Base-by-base conservation (phyloP, 371 early-diverging fungal genomes). In the Agmasoma carcini region DNA sequence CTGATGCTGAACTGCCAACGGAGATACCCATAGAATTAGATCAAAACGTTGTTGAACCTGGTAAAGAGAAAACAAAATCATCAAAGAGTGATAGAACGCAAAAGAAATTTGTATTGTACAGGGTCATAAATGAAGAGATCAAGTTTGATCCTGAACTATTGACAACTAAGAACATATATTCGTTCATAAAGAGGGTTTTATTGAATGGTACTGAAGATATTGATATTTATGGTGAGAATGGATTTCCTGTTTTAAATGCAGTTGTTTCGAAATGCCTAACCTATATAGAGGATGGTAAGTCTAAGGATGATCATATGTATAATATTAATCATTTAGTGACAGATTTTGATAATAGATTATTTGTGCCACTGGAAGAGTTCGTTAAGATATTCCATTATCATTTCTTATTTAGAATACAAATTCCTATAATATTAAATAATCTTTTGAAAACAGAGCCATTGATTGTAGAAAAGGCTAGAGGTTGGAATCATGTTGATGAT, bases 401-500 rank as follows among this genome's bases (percentile, higher is more conserved):
- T 29, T 69, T 73, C 45, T 48, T 75, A 0, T 62, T 73, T 17
- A 44, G 71, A 46, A 59, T 69, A 29, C 72, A 71, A 51, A 38
- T 68, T 19, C 48, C 62, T 11, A 44, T 65, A 47, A 61, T 72
- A 12, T 36, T 71, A 14, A 15, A 59, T 15, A 51, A 43, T 17
- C 55, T 71, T 19, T 25, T 55, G 20, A 61, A 58, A 27, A 30
- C 43, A 9, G 55, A 54, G 40, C 50, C 43, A 29, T 39, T 58
- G 23, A 41, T 29, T 12, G 70, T 68, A 23, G 67, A 72, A 34
- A 72, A 69, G 40, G 49, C 49, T 33, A 58, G 71, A 44, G 64
- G 70, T 33, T 75, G 70, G 69, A 55, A 27, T 12, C 3, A 31
- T n/a, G 73, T 72, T 29, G 75, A 75, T 58, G 75, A 75, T 41